Percentiles rank a stretch among this genome's conserved stretches.
These are phyloP conservation scores for Irpex rosettiformis DNA, from an alignment of 1,284 basidiomycete genomes.

Conservation along the genomic window DNA sequence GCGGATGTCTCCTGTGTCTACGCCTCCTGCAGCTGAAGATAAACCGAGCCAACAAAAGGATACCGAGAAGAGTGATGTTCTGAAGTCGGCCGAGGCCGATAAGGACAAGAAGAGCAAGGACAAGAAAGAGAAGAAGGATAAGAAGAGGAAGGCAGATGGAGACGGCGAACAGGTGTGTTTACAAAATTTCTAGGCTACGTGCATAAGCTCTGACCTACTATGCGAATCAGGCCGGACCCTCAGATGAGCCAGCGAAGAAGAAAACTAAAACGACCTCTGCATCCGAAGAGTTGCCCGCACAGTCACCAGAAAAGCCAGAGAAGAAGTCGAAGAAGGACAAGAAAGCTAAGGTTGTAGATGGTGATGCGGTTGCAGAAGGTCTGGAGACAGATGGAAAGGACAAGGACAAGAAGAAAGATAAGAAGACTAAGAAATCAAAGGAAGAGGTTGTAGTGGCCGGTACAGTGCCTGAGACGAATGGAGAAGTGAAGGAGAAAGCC, in stretches of 20 bases:
- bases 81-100: conserved; percentile 14
- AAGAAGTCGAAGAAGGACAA: conserved; percentile 20
- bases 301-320: conserved; percentile 9
- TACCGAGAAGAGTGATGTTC: no score
- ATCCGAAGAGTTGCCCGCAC: conserved; percentile 3
- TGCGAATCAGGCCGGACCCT: no score
- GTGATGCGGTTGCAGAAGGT: conserved; percentile 5
- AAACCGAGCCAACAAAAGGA: no score
- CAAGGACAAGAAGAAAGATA: conserved; percentile 16
- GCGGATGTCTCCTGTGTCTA: conserved; percentile 42
- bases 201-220: no score
- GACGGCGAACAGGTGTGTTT: conserved; percentile 2
- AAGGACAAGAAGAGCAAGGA: conserved; percentile 21
- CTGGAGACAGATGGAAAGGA: conserved; percentile 15
- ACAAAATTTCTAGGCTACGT: not conserved
- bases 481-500: conserved; percentile 19
- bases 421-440: conserved; percentile 28
- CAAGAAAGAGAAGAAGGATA: conserved; percentile 18
- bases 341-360: conserved; percentile 22
- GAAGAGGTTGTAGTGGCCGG: conserved; percentile 14
- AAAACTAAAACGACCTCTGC: conserved; percentile 21
- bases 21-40: conserved; percentile 15
- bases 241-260: conserved; percentile 15
- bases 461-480: conserved; percentile 15
- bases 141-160: conserved; percentile 24